These are phyloP conservation scores for Capsicum chinense DNA, from an alignment of 257 asterid genomes.

Conservation along the genomic window DNA sequence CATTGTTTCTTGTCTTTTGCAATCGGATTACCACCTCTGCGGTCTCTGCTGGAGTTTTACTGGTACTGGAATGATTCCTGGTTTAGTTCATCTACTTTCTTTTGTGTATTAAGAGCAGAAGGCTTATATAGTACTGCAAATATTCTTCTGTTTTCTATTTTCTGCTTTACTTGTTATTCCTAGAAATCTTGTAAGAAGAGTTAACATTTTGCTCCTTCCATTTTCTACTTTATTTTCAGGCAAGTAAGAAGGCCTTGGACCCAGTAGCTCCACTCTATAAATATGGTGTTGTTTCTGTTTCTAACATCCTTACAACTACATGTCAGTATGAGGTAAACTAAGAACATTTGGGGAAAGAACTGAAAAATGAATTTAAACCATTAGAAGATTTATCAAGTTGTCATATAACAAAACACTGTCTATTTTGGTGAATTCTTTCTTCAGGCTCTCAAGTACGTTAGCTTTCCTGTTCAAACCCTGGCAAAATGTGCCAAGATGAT, in stretches of 20 bases:
- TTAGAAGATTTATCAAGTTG: not conserved
- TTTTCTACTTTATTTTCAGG: slow-evolving; percentile 47
- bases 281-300: slow-evolving; percentile 77
- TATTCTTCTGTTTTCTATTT: not conserved
- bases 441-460: slow-evolving; percentile 99
- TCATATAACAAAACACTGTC: not conserved
- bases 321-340: slow-evolving; percentile 90
- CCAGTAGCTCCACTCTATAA: slow-evolving; percentile 97
- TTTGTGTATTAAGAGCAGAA: slow-evolving; percentile 25
- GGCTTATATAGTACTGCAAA: slow-evolving; percentile 3
- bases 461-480: slow-evolving; percentile 96
- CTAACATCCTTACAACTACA: slow-evolving; percentile 94
- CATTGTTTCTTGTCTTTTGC: slow-evolving; percentile 96
- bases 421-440: slow-evolving; percentile 35
- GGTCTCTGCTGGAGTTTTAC: slow-evolving; percentile 76
- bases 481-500: slow-evolving; percentile 99
- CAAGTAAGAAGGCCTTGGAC: slow-evolving; percentile 74
- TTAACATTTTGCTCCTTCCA: slow-evolving; percentile 14
- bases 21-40: slow-evolving; percentile 96
- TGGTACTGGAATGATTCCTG: slow-evolving; percentile 58
- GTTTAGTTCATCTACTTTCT: slow-evolving; percentile 12
- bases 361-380: not conserved
- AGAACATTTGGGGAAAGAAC: not conserved
- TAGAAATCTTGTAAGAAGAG: slow-evolving; percentile 26
- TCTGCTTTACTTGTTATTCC: slow-evolving; percentile 17